Conservation (phyloP, 2,329 filamentous ascomycete species). For the Diaporthe longicolla region DNA sequence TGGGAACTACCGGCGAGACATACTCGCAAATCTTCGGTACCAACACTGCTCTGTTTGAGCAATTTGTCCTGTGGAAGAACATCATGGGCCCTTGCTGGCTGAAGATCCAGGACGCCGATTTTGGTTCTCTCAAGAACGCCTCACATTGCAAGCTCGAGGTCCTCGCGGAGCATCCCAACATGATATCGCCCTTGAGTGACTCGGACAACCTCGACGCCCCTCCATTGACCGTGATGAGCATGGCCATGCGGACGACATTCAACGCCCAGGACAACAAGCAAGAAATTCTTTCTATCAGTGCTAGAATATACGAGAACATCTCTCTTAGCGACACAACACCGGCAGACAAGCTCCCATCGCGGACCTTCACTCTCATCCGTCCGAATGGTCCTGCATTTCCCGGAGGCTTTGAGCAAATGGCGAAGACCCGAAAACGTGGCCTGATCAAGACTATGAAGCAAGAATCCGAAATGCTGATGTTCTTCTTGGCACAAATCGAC, state of each 20-base stretch:
- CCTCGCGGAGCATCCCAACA: conserved; percentile 82
- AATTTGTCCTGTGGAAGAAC: conserved; percentile 98
- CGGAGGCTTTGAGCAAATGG: conserved; percentile 85
- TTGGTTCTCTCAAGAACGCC: conserved; percentile 86
- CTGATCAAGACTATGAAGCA: conserved; percentile 85
- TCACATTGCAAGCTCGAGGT: conserved; percentile 98
- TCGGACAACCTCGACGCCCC: conserved; percentile 86
- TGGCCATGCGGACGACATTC: conserved; percentile 88
- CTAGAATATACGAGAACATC: conserved; percentile 92
- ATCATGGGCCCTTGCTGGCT: conserved; percentile 99
- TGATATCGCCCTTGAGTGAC: conserved; percentile 80
- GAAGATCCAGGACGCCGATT: conserved; percentile 88
- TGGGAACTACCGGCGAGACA: conserved; percentile 82
- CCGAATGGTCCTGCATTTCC: conserved; percentile 84
- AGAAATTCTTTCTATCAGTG: conserved; percentile 92
- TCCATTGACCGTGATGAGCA: conserved; percentile 94
- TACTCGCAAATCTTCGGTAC: conserved; percentile 95
- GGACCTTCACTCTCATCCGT: conserved; percentile 92
- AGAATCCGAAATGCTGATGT: conserved; percentile 86
- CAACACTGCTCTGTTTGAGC: conserved; percentile 94
- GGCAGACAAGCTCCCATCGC: conserved; percentile 88
- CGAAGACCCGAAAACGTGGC: conserved; percentile 79
- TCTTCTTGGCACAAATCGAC: conserved; percentile 91
- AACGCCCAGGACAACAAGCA: conserved; percentile 96
- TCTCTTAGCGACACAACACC: conserved; percentile 89